Evolutionary conservation across 2,329 filamentous ascomycete species (phyloP).

Genomic region (Drechslera avenae): DNA sequence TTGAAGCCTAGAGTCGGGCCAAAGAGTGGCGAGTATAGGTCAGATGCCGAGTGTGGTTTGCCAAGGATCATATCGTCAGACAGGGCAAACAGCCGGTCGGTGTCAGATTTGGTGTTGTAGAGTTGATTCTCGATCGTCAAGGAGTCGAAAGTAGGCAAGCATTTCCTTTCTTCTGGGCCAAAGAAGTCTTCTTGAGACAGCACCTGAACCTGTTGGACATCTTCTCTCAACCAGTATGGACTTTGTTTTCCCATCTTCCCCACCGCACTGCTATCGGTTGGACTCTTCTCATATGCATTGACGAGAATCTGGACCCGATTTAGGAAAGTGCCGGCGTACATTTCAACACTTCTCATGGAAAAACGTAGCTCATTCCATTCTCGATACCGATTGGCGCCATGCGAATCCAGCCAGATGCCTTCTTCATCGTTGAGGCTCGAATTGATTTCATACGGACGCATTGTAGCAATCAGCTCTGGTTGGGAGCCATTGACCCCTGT

Average conservation of each 20-base stretch:
- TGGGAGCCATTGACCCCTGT: slow-evolving; percentile 54
- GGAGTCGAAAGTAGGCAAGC: slow-evolving; percentile 54
- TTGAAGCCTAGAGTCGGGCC: slow-evolving; percentile 53
- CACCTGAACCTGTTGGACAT: slow-evolving; percentile 45
- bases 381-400: slow-evolving; percentile 52
- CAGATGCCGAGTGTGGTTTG: slow-evolving; percentile 50
- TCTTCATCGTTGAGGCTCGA: slow-evolving; percentile 50
- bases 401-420: slow-evolving; percentile 50
- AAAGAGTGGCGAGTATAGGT: slow-evolving; percentile 53
- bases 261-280: slow-evolving; percentile 2
- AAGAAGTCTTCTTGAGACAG: slow-evolving; percentile 53
- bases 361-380: slow-evolving; percentile 55
- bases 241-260: slow-evolving; percentile 38
- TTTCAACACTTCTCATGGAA: slow-evolving; percentile 52
- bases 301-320: slow-evolving; percentile 54
- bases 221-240: slow-evolving; percentile 48
- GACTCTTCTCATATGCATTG: slow-evolving; percentile 44
- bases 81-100: slow-evolving; percentile 44
- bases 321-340: slow-evolving; percentile 48
- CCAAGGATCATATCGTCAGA: slow-evolving; percentile 55
- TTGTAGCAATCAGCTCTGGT: slow-evolving; percentile 44
- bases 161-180: slow-evolving; percentile 44
- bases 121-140: slow-evolving; percentile 53
- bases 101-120: slow-evolving; percentile 50
- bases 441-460: slow-evolving; percentile 48